Conservation (phyloP, 1,139 yeast species). For the Kodamaea arcana region DNA sequence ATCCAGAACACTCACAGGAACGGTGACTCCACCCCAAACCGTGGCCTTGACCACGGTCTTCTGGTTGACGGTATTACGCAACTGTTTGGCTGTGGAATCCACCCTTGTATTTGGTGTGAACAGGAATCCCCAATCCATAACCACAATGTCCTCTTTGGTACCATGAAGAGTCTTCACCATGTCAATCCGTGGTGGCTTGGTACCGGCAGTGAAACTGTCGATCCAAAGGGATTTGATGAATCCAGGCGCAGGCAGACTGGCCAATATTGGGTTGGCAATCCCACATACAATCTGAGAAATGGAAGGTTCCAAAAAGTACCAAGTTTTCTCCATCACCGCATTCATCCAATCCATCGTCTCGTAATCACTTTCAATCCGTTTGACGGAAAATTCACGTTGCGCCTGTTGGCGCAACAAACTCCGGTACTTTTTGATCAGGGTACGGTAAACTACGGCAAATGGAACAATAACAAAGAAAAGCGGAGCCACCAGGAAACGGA, state of each 20-base stretch:
- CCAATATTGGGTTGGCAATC: conserved; percentile 77
- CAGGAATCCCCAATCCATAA: conserved; percentile 92
- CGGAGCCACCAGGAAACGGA: conserved; percentile 74
- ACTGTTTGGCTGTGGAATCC: conserved; percentile 79
- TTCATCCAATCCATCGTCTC: conserved; percentile 97
- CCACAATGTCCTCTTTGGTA: conserved; percentile 86
- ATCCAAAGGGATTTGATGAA: conserved; percentile 80
- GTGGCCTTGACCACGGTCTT: conserved; percentile 64
- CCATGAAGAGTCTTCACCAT: conserved; percentile 83
- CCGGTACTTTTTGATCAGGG: conserved; percentile 79
- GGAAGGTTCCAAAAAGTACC: conserved; percentile 91
- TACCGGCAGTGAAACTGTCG: conserved; percentile 85
- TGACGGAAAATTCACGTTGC: conserved; percentile 79
- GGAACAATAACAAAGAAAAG: conserved; percentile 65
- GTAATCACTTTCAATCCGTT: conserved; percentile 77
- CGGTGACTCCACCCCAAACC: conserved; percentile 61
- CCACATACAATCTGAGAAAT: conserved; percentile 80
- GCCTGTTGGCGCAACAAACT: conserved; percentile 69
- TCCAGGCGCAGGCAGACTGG: conserved; percentile 74
- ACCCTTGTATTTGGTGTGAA: conserved; percentile 86
- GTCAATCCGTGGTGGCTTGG: conserved; percentile 92
- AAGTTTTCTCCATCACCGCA: conserved; percentile 79
- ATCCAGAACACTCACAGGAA: conserved; percentile 61
- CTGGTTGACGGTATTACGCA: conserved; percentile 80
- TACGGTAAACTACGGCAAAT: conserved; percentile 67